Evolutionary conservation across 2,329 filamentous ascomycete genomes (phyloP).

Genomic region (Talaromyces sp.): DNA sequence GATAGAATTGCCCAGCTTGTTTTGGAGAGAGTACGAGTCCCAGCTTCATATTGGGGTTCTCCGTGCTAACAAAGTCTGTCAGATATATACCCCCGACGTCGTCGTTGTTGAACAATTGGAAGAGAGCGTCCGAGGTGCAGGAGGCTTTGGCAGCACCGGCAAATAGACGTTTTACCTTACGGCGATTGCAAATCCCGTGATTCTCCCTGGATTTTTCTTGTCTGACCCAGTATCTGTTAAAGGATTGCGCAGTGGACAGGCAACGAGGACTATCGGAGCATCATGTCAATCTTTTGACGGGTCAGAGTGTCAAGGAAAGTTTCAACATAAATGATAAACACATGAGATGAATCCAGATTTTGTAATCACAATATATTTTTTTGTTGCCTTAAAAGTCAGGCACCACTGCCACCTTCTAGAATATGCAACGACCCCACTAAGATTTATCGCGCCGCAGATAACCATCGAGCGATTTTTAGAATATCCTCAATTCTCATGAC

Average conservation of each 20-base stretch:
- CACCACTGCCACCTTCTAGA: neutral
- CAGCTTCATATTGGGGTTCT: neutral
- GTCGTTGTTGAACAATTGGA: conserved; percentile 84
- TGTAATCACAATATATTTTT: neutral
- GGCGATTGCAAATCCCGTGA: neutral
- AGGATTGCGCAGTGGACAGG: neutral
- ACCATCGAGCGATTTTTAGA: conserved; percentile 2
- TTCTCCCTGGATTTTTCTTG: neutral
- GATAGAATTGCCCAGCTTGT: conserved; percentile 93
- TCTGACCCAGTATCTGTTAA: neutral
- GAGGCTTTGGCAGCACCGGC: conserved; percentile 89
- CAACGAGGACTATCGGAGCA: no score
- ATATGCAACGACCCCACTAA: neutral
- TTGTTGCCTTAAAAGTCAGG: conserved; percentile 4
- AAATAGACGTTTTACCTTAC: conserved; percentile 8
- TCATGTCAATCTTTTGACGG: neutral
- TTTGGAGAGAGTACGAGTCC: conserved; percentile 64
- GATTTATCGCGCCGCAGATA: neutral
- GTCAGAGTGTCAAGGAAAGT: neutral
- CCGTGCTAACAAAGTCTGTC: conserved; percentile 1
- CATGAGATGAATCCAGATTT: neutral
- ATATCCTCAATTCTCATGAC: conserved; percentile 1
- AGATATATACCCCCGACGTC: conserved; percentile 89
- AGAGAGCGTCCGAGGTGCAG: conserved; percentile 83
- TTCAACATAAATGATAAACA: neutral